These are phyloP conservation scores for Macrolepiota dolichaula DNA, from an alignment of 768 basidiomycete genomes.

Conservation along the genomic window DNA sequence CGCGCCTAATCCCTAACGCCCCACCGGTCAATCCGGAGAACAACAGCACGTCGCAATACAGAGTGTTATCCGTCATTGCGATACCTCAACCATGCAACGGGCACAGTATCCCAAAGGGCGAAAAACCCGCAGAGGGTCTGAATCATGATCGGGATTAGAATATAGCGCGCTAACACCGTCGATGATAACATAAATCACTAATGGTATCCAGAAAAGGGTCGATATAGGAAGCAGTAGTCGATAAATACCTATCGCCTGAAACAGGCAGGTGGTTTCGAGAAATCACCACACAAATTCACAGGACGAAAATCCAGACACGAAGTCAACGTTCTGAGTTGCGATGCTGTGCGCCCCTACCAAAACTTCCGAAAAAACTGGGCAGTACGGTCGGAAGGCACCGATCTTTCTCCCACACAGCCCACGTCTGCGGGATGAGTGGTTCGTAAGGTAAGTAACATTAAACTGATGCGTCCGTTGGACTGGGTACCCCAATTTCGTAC, in stretches of 20 bases:
- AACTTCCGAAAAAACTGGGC: neutral
- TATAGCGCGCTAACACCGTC: constrained; percentile 1
- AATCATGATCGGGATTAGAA: constrained; percentile 1
- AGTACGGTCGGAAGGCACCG: neutral
- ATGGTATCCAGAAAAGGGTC: constrained; percentile 6
- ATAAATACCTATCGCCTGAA: neutral
- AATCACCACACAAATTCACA: neutral
- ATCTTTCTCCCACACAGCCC: constrained; percentile 15
- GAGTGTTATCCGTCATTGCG: constrained; percentile 7
- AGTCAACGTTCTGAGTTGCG: neutral
- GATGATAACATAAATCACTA: constrained; percentile 9
- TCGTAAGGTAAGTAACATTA: constrained; percentile 12
- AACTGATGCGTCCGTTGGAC: neutral
- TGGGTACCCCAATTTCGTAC: neutral
- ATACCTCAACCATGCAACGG: constrained; percentile 7
- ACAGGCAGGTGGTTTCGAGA: neutral
- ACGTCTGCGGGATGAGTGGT: constrained; percentile 12
- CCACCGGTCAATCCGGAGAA: constrained; percentile 1
- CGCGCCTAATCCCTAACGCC: neutral
- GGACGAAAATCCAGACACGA: constrained; percentile 1
- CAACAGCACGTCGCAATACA: constrained; percentile 6
- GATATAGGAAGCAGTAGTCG: neutral
- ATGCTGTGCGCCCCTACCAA: neutral
- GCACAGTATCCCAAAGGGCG: constrained; percentile 4
- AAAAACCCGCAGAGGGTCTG: constrained; percentile 4